Base-by-base conservation (phyloP, 225 moss, liverwort and hornwort species). In the Asterella californica region DNA sequence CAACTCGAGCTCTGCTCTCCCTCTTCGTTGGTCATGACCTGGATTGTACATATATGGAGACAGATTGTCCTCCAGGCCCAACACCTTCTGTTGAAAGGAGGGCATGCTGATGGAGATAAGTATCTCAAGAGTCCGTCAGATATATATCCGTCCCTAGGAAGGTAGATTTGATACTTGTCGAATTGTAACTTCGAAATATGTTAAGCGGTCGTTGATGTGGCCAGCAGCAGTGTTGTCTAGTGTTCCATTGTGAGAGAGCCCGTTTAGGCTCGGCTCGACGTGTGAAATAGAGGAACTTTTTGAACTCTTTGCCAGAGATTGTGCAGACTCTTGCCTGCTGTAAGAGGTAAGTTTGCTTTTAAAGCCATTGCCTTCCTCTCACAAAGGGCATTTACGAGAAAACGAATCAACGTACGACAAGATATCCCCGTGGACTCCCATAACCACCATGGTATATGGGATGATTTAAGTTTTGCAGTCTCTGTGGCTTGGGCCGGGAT, bases 21-120 rank as follows among this genome's bases (percentile, higher is more conserved):
- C 15, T 48, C 21, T 47, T 25, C 54, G 46, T 6, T 48, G 54
- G 29, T 70, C 57, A 33, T 33, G 59, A 79, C 52, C 68, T 63
- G 82, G 82, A 76, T 57, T 85, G 85, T 82, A 74, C 33, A 85
- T 85, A 82, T 65, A 71, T 71, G 79, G 54, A 70, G 73, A 74
- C 71, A 85, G 72, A 76, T 72, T 59, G 65, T 71, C 30, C 45
- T 57, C 67, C 73, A 32, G 19, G 49, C 24, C 49, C 48, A 79
- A 53, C 10, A 69, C 50, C 18, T 63, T 78, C 19, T 38, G 37
- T 12, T 69, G 52, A 78, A 50, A 19, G 76, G 32, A 47, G 49
- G 79, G 72, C 25, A 48, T 73, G 74, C 70, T 36, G 76, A 45
- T 79, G 70, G 55, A 77, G 36, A 50, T 62, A 71, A 62, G 57